Conservation (phyloP, 106 monocot genomes). For the Phalaenopsis equestris region DNA sequence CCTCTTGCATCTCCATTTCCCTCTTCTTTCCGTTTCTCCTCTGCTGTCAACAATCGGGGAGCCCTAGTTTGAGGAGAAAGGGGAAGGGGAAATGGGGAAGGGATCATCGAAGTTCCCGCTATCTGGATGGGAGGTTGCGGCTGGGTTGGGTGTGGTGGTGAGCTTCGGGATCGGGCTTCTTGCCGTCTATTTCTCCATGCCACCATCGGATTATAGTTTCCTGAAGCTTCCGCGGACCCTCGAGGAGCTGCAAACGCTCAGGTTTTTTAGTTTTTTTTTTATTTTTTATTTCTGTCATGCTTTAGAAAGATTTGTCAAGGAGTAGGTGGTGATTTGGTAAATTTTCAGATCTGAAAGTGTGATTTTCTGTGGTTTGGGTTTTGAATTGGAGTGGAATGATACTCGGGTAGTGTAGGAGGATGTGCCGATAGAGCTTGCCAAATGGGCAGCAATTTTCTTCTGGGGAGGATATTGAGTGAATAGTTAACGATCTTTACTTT, state of each 20-base stretch:
- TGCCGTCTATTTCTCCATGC: constrained; percentile 79
- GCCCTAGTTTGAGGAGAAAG: constrained; percentile 12
- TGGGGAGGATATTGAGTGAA: background rate
- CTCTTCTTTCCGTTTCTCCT: background rate
- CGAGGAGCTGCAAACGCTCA: constrained; percentile 70
- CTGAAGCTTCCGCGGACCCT: constrained; percentile 75
- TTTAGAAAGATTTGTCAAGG: background rate
- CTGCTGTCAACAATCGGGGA: constrained; percentile 8
- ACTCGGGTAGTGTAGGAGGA: background rate
- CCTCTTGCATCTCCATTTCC: background rate
- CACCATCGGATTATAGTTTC: constrained; percentile 89
- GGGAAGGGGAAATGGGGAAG: constrained; percentile 19
- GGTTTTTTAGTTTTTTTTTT: constrained; percentile 23
- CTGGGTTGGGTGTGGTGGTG: constrained; percentile 32
- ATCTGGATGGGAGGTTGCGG: constrained; percentile 41
- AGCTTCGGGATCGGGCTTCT: constrained; percentile 51
- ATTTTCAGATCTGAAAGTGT: background rate
- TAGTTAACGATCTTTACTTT: background rate
- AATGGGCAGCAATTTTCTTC: background rate
- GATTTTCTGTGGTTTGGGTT: background rate
- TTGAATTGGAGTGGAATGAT: background rate
- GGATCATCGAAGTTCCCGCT: constrained; percentile 35
- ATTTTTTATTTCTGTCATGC: background rate
- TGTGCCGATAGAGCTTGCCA: background rate
- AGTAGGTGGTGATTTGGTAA: background rate